Evolutionary conservation across 257 asterid genomes (phyloP), one percentile per base, ranked within the genome.

Genomic region (Oldenlandia corymbosa): DNA sequence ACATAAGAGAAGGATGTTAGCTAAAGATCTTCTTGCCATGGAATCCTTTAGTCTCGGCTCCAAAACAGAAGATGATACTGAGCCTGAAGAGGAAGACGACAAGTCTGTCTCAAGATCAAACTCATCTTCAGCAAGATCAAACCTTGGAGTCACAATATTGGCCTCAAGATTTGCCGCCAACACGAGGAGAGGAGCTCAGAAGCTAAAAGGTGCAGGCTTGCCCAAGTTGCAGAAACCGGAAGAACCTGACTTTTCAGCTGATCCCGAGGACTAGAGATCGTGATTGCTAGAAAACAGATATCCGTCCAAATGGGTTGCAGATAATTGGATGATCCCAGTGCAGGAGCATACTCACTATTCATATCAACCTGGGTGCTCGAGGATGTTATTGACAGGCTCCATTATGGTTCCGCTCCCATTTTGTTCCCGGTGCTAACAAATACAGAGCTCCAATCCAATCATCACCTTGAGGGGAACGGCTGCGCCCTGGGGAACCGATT

Each of bases 91-190:
- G 20, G 86, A 66, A 41, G 59, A 53, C 6, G 39, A 34, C 6
- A 9, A 55, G 10, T 62, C 78, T 7, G 28, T 71, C 41, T 20
- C 59, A 37, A 60, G 60, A 47, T 62, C 79, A 14, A 70, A 68
- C 20, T 62, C 86, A 17, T 71, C 85, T 2, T 66, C 42, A 2
- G 66, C 83, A 41, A 82, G 39, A 65, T 68, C 82, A 6, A 76
- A 83, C 72, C 84, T 90, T 24, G 96, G 88, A 58, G 86, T 85
- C 21, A 88, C 95, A 10, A 84, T 91, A 59, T 64, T 91, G 71
- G 98, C 96, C 55, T 88, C 95, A 20, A 83, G 91, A 68, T 91
- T 91, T 68, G 98, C 97, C 30, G 91, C 93, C 62, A 90, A 78
- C 78, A 85, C 97, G 2, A 82, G 93, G 73, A 84, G 92, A 71